Evolutionary conservation across 352 stramenopile genomes (phyloP).

Genomic region (Globisporangium carolinianum): DNA sequence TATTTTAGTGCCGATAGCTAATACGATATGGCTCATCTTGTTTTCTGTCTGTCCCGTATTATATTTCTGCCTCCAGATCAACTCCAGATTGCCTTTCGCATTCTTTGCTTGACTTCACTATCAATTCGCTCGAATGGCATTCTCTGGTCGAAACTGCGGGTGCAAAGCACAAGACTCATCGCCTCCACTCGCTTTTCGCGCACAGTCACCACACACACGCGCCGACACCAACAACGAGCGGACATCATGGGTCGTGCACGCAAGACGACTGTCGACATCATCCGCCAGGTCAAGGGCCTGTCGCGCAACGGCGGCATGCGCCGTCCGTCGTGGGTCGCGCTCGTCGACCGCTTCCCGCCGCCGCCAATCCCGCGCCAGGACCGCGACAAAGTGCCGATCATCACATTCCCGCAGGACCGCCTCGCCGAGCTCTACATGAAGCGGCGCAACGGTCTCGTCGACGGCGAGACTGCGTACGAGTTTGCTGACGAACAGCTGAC

Average conservation of each 20-base stretch:
- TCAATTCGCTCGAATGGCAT: too few species aligned
- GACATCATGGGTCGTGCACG: constrained; percentile 63
- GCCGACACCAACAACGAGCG: too few species aligned
- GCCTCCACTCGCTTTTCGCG: too few species aligned
- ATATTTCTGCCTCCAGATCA: too few species aligned
- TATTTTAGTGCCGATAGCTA: too few species aligned
- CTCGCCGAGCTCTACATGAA: constrained; percentile 81
- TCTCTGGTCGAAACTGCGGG: too few species aligned
- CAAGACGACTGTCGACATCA: constrained; percentile 72
- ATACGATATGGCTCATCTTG: too few species aligned
- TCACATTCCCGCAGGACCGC: constrained; percentile 82
- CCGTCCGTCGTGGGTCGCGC: constrained; percentile 54
- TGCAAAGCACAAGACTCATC: too few species aligned
- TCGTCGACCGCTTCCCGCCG: constrained; percentile 73
- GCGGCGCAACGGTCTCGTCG: constrained; percentile 53
- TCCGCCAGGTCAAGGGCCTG: constrained; percentile 72
- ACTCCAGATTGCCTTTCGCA: too few species aligned
- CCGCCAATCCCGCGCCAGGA: constrained; percentile 67
- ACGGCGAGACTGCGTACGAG: constrained; percentile 79
- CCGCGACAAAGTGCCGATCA: constrained; percentile 64
- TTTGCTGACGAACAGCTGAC: constrained; percentile 84
- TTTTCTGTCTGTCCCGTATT: too few species aligned
- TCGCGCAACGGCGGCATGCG: constrained; percentile 77
- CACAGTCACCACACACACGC: too few species aligned
- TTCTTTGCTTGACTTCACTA: too few species aligned